phyloP scores from a whole-genome alignment of 768 basidiomycete species.

The Ramaria rubella region DNA sequence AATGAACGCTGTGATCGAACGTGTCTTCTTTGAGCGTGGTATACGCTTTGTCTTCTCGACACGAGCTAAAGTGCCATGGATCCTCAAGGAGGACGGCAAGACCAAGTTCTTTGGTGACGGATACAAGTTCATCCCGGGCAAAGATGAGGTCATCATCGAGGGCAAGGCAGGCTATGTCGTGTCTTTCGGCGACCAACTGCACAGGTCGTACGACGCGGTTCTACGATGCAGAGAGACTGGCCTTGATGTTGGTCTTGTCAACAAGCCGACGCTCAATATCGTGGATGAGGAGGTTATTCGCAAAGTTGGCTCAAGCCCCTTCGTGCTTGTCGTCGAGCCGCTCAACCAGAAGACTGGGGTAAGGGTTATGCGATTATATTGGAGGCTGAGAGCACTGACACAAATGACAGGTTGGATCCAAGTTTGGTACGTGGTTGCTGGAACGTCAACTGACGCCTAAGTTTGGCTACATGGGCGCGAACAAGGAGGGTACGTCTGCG shows the following conservation, averaged over 20 bases:
- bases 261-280: slow-evolving; percentile 77
- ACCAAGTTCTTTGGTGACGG: slow-evolving; percentile 54
- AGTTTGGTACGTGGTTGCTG: slow-evolving; percentile 80
- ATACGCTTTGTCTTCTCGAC: slow-evolving; percentile 86
- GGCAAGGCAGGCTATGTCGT: slow-evolving; percentile 79
- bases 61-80: slow-evolving; percentile 82
- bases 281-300: slow-evolving; percentile 75
- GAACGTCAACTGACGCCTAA: slow-evolving; percentile 76
- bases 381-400: too few relatives aligned
- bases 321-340: slow-evolving; percentile 82
- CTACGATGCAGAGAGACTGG: slow-evolving; percentile 64
- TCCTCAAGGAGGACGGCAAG: slow-evolving; percentile 69
- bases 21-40: slow-evolving; percentile 78
- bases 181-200: slow-evolving; percentile 81
- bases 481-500: slow-evolving; percentile 45
- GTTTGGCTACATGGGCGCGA: slow-evolving; percentile 75
- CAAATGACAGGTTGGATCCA: slow-evolving; percentile 79
- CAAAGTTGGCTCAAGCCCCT: slow-evolving; percentile 67
- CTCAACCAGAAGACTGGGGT: slow-evolving; percentile 86
- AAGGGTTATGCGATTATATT: slow-evolving; percentile 15
- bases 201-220: slow-evolving; percentile 79
- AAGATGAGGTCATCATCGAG: slow-evolving; percentile 75
- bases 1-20: slow-evolving; percentile 69
- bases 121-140: slow-evolving; percentile 81
- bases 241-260: slow-evolving; percentile 76